Base-by-base conservation (phyloP, 2,329 filamentous ascomycete genomes). In the Fusarium tricinctum region DNA sequence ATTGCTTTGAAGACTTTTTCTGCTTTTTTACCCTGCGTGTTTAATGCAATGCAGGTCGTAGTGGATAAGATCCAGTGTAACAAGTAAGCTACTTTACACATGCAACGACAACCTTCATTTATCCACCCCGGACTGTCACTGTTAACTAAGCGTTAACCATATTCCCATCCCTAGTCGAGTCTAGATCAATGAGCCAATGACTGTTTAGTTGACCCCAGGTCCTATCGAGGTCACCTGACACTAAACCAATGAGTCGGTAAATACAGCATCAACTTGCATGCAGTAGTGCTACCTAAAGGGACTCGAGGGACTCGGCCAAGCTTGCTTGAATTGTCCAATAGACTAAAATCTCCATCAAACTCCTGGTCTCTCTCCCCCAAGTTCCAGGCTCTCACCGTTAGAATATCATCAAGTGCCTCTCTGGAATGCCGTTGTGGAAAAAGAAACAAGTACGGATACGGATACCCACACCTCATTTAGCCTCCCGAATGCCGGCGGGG, bases 401-500 rank as follows among this genome's bases (percentile, higher is more conserved):
- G 22, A 60, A 56, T 49, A 38, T 40, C 12, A 38, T 40, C 12
- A 63, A 47, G 23, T 56, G 23, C 39, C 43, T 35, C 19, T 17
- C 22, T 45, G 57, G 51, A 62, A 63, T 67, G 51, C 63, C 57
- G 64, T 67, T 67, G 32, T 38, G 42, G 40, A 35, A 38, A 22
- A 35, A 38, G 35, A 38, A 30, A 30, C 10, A 30, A 30, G 28
- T 30, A 28, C 26, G 19, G 26, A 35, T 23, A 23, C 23, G 23
- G 17, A 42, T 52, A 63, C 33, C 58, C 45, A 55, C 64, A 44
- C 46, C 44, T 45, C 52, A 50, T 51, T 60, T 68, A 68, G 65
- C 43, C 54, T 69, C 54, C 50, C 51, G 38, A 61, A 43, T 53
- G 55, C 39, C 44, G 47, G 66, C 42, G 66, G 65, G 61, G 59